phyloP scores from a whole-genome alignment of 805 yeast genomes.

The Spathaspora girioi region DNA sequence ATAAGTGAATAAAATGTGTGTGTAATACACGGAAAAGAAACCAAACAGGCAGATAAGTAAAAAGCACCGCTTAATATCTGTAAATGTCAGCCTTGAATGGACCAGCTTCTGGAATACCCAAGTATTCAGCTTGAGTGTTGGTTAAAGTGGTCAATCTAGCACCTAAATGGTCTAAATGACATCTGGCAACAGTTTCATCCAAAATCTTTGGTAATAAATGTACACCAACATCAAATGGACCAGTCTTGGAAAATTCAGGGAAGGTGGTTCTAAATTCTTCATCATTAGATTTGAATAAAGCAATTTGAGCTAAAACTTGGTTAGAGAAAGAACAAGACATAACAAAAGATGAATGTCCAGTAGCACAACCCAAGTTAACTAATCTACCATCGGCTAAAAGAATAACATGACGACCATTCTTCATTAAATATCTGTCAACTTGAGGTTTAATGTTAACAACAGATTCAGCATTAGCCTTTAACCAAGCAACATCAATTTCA shows the following conservation, averaged over 20 bases:
- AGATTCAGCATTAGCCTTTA: constrained; percentile 88
- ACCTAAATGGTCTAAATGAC: constrained; percentile 93
- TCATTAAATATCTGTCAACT: constrained; percentile 93
- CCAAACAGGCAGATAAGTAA: constrained; percentile 12
- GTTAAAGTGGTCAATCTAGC: constrained; percentile 79
- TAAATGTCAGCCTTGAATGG: constrained; percentile 97
- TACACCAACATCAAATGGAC: constrained; percentile 87
- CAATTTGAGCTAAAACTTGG: constrained; percentile 99
- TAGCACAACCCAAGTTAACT: constrained; percentile 99
- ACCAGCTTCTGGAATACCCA: constrained; percentile 88
- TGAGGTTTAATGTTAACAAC: constrained; percentile 98
- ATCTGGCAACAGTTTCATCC: constrained; percentile 97
- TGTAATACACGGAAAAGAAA: constrained; percentile 4
- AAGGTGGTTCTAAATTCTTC: constrained; percentile 70
- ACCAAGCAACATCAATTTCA: constrained; percentile 99
- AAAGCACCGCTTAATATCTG: constrained; percentile 69
- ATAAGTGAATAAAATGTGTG: constrained; percentile 4
- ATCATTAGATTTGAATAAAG: constrained; percentile 88
- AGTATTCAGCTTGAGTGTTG: constrained; percentile 85
- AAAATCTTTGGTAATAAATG: constrained; percentile 96
- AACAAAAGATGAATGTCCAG: constrained; percentile 98
- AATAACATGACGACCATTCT: constrained; percentile 88
- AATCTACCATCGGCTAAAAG: constrained; percentile 98
- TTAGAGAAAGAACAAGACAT: constrained; percentile 99
- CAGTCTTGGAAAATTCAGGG: constrained; percentile 90